These are phyloP conservation scores for Nepenthes alata DNA, from an alignment of 179 eudicot genomes.

Conservation along the genomic window DNA sequence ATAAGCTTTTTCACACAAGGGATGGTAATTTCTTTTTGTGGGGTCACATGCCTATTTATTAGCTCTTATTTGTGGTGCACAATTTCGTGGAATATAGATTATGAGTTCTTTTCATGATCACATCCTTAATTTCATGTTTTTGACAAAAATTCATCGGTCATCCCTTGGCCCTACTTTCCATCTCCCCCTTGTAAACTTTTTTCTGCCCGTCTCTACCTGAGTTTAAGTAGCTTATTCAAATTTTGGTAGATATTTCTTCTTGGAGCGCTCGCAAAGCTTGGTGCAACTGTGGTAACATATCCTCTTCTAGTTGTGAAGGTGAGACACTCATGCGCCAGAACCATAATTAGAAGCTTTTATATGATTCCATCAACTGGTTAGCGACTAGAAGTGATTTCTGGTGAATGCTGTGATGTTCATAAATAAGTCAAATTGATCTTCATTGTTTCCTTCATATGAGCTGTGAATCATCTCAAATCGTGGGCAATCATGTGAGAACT, in stretches of 20 bases:
- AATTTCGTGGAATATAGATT: not conserved
- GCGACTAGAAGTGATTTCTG: not conserved
- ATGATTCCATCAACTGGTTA: no score
- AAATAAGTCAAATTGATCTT: not conserved
- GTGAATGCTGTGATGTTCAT: not conserved
- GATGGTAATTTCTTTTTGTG: not conserved
- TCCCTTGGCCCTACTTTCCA: not conserved
- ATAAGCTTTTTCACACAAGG: not conserved
- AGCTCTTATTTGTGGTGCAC: not conserved
- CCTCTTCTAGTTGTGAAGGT: constrained; percentile 95
- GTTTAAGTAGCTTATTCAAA: not conserved
- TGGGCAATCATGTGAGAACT: no score
- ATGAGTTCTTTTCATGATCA: not conserved
- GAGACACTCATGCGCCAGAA: constrained; percentile 6
- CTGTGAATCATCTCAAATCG: no score
- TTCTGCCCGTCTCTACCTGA: not conserved
- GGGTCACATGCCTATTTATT: not conserved
- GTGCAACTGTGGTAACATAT: constrained; percentile 95
- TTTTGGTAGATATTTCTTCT: constrained; percentile 66
- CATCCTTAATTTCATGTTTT: not conserved
- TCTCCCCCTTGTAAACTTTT: not conserved
- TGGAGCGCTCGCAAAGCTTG: constrained; percentile 95
- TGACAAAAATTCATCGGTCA: not conserved
- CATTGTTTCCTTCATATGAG: not conserved
- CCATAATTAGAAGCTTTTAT: not conserved